Base-by-base conservation (phyloP, 2,329 filamentous ascomycete genomes). In the Ophiocordyceps robertsii region DNA sequence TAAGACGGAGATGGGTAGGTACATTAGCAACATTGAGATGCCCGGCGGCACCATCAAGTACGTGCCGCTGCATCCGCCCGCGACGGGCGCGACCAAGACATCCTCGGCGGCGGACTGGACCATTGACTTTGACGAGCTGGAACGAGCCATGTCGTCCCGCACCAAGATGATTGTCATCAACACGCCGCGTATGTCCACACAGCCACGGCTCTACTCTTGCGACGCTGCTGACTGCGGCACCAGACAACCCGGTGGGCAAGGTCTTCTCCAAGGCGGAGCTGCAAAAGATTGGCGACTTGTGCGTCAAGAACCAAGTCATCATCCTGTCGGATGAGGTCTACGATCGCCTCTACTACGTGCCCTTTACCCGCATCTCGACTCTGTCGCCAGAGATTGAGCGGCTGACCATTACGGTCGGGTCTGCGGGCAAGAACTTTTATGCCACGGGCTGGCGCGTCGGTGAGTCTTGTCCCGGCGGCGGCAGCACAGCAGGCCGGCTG, bases 21-120 rank as follows among this genome's bases (percentile, higher is more conserved):
- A 96, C 61, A 94, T 98, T 51, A 88, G 82, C 69, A 98, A 98
- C 65, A 96, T 98, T 49, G 85, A 95, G 63, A 96, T 98, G 89
- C 81, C 92, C 1, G 92, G 92, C 41, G 92, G 92, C 51, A 93
- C 82, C 59, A 86, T 96, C 49, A 82, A 90, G 52, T 96, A 95
- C 58, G 90, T 96, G 21, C 89, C 92, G n/a, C 71, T 98, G 59
- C 84, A 92, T 47, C 90, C 92, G 27, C 92, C 92, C 10, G 72
- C 75, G 49, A 80, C 87, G 38, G 92, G 92, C 40, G 82, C 79
- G 5, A 77, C 72, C 33, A 76, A 80, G 62, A 94, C 85, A 1
- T 86, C 87, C 0, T 88, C 87, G 6, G 88, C 92, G 1, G 78
- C 77, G 3, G 85, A 95, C 52, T 98, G 92, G 92, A 78, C 72